Evolutionary conservation across 2,329 filamentous ascomycete species (phyloP).

Genomic region (Sclerotinia sclerotiorum): DNA sequence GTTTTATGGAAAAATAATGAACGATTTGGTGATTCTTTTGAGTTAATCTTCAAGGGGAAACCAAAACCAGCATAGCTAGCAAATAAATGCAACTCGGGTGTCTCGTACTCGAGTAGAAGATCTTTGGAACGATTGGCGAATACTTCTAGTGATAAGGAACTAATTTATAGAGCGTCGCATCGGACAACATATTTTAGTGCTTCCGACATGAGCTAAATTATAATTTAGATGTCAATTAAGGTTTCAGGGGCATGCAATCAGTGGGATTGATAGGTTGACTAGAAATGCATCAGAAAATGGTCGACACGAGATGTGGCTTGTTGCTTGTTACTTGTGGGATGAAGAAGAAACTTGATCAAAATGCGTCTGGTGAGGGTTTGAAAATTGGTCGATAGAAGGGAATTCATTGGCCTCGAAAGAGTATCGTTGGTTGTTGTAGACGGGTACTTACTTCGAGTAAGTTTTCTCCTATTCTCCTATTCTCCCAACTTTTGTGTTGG

Average conservation of each 20-base stretch:
- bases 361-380: background rate
- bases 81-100: background rate
- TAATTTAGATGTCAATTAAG: slow-evolving; percentile 4
- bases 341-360: background rate
- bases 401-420: slow-evolving; percentile 8
- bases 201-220: background rate
- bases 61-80: background rate
- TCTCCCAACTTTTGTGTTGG: background rate
- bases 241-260: background rate
- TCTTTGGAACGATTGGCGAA: slow-evolving; percentile 15
- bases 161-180: background rate
- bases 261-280: background rate
- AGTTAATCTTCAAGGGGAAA: background rate
- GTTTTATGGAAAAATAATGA: background rate
- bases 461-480: slow-evolving; percentile 9
- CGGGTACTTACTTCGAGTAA: background rate
- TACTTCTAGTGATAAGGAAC: background rate
- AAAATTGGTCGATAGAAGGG: background rate
- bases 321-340: background rate
- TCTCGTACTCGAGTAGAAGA: background rate
- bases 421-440: slow-evolving; percentile 3
- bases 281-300: background rate
- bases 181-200: background rate
- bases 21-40: background rate
- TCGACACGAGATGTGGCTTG: background rate